A percentile compares a stretch with the other conserved stretches of the same genome.
Conservation (phyloP, 805 yeast genomes). For the Wickerhamomyces ciferrii region DNA sequence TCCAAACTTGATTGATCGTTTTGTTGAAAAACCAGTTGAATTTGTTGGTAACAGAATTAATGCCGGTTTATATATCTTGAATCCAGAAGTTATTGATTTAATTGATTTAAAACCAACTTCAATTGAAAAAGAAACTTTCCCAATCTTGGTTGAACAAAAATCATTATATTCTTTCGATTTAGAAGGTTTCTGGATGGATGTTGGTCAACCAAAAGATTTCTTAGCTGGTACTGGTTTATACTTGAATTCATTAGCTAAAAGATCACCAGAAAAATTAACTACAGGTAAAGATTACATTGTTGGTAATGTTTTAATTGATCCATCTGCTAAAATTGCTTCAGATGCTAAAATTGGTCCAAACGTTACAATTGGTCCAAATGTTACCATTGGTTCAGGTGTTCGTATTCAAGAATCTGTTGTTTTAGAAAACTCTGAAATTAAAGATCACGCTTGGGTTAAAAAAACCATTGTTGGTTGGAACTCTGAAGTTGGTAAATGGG, state of each 20-base stretch:
- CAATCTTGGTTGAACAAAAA: constrained; percentile 83
- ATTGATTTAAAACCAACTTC: constrained; percentile 99
- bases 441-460: constrained; percentile 97
- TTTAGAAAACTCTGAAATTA: constrained; percentile 83
- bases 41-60: constrained; percentile 99
- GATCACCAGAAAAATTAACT: constrained; percentile 63
- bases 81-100: constrained; percentile 95
- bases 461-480: constrained; percentile 99
- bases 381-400: constrained; percentile 95
- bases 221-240: constrained; percentile 92
- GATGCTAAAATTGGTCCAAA: constrained; percentile 97
- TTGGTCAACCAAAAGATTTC: constrained; percentile 99
- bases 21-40: constrained; percentile 99
- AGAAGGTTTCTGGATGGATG: constrained; percentile 99
- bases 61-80: constrained; percentile 97
- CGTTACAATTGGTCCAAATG: constrained; percentile 96
- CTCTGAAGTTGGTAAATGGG: constrained; percentile 98
- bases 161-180: constrained; percentile 91
- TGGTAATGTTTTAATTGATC: constrained; percentile 91
- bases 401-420: constrained; percentile 95
- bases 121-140: constrained; percentile 99
- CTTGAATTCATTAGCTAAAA: constrained; percentile 81
- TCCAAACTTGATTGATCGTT: constrained; percentile 94
- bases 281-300: constrained; percentile 64
- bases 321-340: constrained; percentile 89